These are phyloP conservation scores for Ceratocystis alfenasii DNA, from an alignment of 2,329 filamentous ascomycete genomes.

Conservation along the genomic window DNA sequence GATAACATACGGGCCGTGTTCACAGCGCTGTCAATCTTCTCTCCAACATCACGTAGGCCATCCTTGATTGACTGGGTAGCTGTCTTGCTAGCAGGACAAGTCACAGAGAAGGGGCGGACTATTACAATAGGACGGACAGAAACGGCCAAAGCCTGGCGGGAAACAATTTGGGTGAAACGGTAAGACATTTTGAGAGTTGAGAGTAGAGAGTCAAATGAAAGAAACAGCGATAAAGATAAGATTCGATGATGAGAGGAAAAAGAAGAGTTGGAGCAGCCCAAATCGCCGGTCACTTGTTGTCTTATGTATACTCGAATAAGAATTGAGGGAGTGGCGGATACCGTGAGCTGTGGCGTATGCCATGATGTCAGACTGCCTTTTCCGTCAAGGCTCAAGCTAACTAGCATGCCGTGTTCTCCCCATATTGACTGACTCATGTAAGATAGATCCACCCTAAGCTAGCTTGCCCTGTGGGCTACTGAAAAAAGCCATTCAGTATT, in stretches of 20 bases:
- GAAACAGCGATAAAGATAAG: not conserved
- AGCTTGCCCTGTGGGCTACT: not conserved
- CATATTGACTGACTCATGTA: not conserved
- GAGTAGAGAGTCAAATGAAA: not conserved
- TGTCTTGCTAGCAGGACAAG: conserved; percentile 36
- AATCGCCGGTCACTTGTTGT: not conserved
- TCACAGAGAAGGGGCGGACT: conserved; percentile 42
- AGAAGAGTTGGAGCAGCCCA: not conserved
- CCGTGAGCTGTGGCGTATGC: conserved; percentile 12
- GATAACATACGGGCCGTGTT: conserved; percentile 41
- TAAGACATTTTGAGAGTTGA: conserved; percentile 17
- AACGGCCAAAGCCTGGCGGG: conserved; percentile 33
- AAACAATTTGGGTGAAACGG: conserved; percentile 27
- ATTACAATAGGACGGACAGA: conserved; percentile 10
- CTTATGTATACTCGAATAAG: not conserved
- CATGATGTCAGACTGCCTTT: conserved; percentile 16
- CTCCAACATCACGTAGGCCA: conserved; percentile 43
- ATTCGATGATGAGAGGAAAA: not conserved
- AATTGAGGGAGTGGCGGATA: not conserved
- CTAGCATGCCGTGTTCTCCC: not conserved
- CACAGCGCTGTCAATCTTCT: conserved; percentile 51
- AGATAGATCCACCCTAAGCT: not conserved
- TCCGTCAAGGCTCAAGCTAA: not conserved
- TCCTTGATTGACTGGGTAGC: conserved; percentile 47
- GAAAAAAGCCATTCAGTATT: not conserved